A percentile compares a stretch with the other conserved stretches of the same genome.
phyloP scores from a whole-genome alignment of 176 grass and related monocot species.

The Echinochloa phyllopogon region DNA sequence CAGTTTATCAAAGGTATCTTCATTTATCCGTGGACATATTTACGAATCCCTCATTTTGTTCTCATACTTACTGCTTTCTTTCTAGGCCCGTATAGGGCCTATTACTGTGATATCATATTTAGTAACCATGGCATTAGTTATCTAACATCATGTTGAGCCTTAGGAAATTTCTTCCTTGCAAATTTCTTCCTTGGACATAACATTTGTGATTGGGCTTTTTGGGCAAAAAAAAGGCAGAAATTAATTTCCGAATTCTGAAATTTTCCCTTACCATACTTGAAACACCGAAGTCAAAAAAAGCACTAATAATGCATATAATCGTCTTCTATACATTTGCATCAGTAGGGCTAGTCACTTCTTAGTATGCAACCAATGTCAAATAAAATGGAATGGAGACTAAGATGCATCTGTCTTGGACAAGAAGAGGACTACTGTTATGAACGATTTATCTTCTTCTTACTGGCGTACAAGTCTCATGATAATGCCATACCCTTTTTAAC shows the following conservation, averaged over 20 bases:
- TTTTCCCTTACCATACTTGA: neutral
- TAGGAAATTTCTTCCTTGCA: slow-evolving; percentile 2
- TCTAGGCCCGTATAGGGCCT: neutral
- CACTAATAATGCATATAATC: slow-evolving; percentile 7
- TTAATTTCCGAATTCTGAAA: slow-evolving; percentile 13
- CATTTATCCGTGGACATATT: slow-evolving; percentile 16
- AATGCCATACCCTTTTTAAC: neutral
- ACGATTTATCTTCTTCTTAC: neutral
- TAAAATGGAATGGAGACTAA: no score
- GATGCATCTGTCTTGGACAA: no score
- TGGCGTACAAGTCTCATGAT: slow-evolving; percentile 9
- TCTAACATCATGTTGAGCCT: slow-evolving; percentile 22
- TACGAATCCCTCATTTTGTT: slow-evolving; percentile 21
- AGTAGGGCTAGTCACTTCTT: neutral
- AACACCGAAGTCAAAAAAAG: neutral
- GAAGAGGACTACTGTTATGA: neutral
- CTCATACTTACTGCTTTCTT: neutral
- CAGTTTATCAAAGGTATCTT: slow-evolving; percentile 83
- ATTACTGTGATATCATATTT: neutral
- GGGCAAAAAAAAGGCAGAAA: neutral
- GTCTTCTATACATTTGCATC: neutral
- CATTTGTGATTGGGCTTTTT: neutral
- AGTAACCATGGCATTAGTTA: neutral
- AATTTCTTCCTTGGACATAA: neutral
- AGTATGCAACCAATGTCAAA: neutral